Evolutionary conservation across 208 protist species (phyloP).

Genomic region (Trichomonas vaginalis): DNA sequence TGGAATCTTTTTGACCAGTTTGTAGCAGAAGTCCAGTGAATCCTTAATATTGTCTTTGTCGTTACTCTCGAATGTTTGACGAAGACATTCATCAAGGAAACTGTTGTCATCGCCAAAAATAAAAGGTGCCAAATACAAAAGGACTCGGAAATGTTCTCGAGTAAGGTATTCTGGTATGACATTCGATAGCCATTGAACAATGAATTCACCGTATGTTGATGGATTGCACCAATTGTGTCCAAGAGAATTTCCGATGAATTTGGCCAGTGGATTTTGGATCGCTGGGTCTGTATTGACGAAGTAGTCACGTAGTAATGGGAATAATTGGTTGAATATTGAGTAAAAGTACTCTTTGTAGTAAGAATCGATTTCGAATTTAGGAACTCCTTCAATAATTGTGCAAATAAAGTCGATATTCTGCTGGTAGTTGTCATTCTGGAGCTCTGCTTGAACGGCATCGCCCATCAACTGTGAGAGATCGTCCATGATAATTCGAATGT

Average conservation of each 20-base stretch:
- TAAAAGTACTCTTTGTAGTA: background rate
- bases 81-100: background rate
- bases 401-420: background rate
- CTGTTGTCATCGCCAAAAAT: no score
- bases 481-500: background rate
- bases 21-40: background rate
- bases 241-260: background rate
- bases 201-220: background rate
- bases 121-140: background rate
- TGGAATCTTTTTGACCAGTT: background rate
- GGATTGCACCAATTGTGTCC: background rate
- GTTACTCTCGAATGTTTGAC: background rate
- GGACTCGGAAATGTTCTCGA: background rate
- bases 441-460: background rate
- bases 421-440: background rate
- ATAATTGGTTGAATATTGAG: background rate
- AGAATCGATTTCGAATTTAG: background rate
- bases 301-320: background rate
- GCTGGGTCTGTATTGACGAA: background rate
- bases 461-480: background rate
- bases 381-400: background rate
- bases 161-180: background rate
- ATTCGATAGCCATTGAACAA: background rate
- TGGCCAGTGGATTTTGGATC: background rate
- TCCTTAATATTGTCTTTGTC: background rate